A percentile compares a stretch with the other conserved stretches of the same genome.
Evolutionary conservation across 768 basidiomycete genomes (phyloP).

Genomic region (Sarcomyxa edulis): DNA sequence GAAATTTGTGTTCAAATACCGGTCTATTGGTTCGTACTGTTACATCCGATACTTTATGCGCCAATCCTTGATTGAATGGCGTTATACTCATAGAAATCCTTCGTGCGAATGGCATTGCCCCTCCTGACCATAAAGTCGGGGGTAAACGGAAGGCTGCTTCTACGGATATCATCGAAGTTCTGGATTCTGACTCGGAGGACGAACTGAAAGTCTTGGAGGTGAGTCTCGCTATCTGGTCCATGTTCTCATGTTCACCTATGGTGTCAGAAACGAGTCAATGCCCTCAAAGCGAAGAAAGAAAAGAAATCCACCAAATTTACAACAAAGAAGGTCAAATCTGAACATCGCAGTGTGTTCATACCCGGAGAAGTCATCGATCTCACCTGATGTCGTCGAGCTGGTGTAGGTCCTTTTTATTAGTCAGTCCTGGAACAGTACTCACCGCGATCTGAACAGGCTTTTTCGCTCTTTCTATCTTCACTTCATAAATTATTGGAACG

Average conservation of each 20-base stretch:
- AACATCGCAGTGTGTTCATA: conserved; percentile 4
- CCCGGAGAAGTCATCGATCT: conserved; percentile 17
- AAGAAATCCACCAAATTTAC: conserved; percentile 12
- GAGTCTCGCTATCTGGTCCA: background rate
- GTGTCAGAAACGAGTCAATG: background rate
- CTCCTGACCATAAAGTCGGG: background rate
- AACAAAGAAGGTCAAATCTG: conserved; percentile 13
- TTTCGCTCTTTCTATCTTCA: too few species aligned
- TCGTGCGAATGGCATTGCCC: conserved; percentile 12
- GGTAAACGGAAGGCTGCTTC: background rate
- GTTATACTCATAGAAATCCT: conserved; percentile 6
- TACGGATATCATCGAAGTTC: background rate
- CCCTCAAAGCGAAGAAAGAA: conserved; percentile 7
- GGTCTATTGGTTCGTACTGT: conserved; percentile 10
- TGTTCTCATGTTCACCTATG: too few species aligned
- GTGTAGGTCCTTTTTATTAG: too few species aligned
- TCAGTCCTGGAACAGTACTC: too few species aligned
- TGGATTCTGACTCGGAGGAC: too few species aligned
- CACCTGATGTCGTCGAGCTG: too few species aligned
- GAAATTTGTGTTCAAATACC: conserved; percentile 13
- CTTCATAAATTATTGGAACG: too few species aligned
- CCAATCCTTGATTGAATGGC: background rate
- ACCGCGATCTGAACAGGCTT: too few species aligned
- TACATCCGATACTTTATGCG: background rate
- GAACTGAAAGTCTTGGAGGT: background rate